phyloP scores from a whole-genome alignment of 208 protist species.

The Wallacemonas sp. region DNA sequence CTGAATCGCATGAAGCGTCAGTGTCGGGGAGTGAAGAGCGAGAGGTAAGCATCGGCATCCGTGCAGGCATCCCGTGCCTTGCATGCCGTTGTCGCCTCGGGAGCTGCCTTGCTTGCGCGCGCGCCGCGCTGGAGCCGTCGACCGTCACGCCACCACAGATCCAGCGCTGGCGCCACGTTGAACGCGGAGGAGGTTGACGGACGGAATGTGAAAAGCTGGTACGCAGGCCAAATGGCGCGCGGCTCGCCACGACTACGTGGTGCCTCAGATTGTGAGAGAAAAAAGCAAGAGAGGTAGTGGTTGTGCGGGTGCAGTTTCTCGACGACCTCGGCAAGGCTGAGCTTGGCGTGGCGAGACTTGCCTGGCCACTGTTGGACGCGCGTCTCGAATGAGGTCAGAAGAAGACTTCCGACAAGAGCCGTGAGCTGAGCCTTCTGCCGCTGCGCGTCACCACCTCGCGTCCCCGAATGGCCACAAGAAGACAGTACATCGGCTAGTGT shows the following conservation, averaged over 20 bases:
- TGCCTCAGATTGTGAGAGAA: background rate
- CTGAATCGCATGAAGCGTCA: no score
- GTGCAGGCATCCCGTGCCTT: background rate
- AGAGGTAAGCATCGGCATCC: background rate
- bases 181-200: background rate
- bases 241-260: background rate
- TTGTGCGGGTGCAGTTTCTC: background rate
- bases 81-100: background rate
- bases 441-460: background rate
- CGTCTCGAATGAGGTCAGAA: constrained; percentile 1
- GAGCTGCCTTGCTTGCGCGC: background rate
- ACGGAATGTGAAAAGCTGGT: constrained; percentile 8
- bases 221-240: background rate
- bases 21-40: no score
- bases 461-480: background rate
- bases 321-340: background rate
- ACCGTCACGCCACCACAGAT: constrained; percentile 1
- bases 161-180: background rate
- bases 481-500: background rate
- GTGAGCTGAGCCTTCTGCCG: background rate
- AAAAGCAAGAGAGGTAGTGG: constrained; percentile 13
- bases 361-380: background rate
- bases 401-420: background rate
- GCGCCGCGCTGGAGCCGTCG: no score
- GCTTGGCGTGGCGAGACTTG: background rate